phyloP scores from a whole-genome alignment of 1,284 basidiomycete genomes.

The Gastroboletus turbinatus region DNA sequence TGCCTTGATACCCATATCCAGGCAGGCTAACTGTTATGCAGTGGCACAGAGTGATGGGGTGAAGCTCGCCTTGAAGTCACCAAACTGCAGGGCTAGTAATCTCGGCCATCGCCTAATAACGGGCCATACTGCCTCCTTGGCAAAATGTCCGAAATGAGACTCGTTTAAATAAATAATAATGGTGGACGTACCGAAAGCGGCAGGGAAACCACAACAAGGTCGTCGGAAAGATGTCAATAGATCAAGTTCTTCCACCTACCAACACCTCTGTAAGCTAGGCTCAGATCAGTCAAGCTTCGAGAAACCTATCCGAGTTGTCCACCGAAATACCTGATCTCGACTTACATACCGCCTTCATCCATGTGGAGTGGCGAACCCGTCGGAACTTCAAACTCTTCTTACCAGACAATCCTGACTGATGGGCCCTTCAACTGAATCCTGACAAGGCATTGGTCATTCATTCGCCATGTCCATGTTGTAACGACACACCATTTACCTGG shows the following conservation, averaged over 20 bases:
- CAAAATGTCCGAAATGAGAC: neutral
- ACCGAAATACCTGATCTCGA: neutral
- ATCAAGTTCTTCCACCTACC: neutral
- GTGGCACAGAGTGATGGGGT: neutral
- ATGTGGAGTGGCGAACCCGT: neutral
- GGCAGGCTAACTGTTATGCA: neutral
- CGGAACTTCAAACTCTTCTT: neutral
- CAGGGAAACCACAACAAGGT: neutral
- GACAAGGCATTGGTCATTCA: neutral
- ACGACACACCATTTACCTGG: neutral
- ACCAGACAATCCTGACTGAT: too few species aligned
- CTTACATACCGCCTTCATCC: neutral
- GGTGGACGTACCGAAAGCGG: neutral
- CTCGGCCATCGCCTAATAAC: conserved; percentile 1
- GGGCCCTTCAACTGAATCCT: neutral
- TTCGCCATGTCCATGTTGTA: neutral
- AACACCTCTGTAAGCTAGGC: neutral
- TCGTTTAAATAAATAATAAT: neutral
- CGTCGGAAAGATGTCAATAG: neutral
- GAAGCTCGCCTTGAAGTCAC: too few species aligned
- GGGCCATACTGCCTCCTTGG: neutral
- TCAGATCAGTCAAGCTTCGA: neutral
- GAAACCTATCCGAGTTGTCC: neutral
- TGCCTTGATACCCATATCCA: conserved; percentile 31
- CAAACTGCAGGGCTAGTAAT: too few species aligned